phyloP scores from a whole-genome alignment of 768 basidiomycete genomes.

The Lactarius trivialis region DNA sequence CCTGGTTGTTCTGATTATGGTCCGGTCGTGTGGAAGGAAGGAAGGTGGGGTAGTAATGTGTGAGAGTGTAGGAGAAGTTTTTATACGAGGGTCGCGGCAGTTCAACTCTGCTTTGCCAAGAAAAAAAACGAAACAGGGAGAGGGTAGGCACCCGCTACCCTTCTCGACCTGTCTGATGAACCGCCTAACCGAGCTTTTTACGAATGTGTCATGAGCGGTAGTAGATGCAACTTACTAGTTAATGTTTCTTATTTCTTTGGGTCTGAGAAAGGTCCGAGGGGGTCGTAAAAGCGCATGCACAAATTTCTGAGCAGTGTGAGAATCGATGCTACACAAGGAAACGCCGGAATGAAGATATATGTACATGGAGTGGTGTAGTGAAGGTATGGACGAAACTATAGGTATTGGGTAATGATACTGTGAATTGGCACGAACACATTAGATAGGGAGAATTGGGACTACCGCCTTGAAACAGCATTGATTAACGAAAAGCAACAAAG shows the following conservation, averaged over 20 bases:
- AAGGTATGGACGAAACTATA: not conserved
- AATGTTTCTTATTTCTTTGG: no score
- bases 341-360: not conserved
- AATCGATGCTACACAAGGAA: constrained; percentile 4
- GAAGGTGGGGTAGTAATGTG: not conserved
- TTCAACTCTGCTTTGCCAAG: constrained; percentile 14
- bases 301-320: constrained; percentile 7
- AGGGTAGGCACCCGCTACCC: not conserved
- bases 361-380: constrained; percentile 7
- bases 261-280: not conserved
- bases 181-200: not conserved
- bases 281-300: not conserved
- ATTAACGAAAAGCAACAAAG: constrained; percentile 5
- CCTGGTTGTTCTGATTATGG: constrained; percentile 30
- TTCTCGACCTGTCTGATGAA: constrained; percentile 31
- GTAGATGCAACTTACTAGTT: not conserved
- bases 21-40: not conserved
- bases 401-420: constrained; percentile 5
- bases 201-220: not conserved
- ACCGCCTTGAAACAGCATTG: not conserved
- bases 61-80: not conserved
- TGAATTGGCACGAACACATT: not conserved
- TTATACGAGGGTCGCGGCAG: constrained; percentile 1
- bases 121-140: not conserved
- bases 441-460: not conserved